phyloP scores from a whole-genome alignment of 441 rosid species.

The Populus tomentosa region DNA sequence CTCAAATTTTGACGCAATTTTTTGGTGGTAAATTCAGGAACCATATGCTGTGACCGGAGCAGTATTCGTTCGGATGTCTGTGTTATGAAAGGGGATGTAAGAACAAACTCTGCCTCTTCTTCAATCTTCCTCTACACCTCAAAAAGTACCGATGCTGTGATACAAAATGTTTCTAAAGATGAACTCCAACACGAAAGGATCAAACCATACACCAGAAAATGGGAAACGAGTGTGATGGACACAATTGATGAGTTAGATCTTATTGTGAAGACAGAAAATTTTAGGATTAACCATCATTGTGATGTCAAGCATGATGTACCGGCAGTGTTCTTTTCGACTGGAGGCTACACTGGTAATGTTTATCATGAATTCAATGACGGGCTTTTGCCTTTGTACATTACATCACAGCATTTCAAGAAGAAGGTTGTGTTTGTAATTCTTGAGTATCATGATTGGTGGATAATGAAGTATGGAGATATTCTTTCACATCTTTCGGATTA shows the following conservation, averaged over 20 bases:
- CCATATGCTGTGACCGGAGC: conserved; percentile 82
- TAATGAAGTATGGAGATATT: conserved; percentile 64
- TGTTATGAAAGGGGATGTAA: conserved; percentile 79
- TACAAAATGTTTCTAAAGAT: conserved; percentile 10
- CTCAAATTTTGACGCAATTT: not conserved
- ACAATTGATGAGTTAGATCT: conserved; percentile 71
- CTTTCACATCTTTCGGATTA: conserved; percentile 60
- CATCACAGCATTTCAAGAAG: conserved; percentile 69
- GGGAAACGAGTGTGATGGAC: conserved; percentile 83
- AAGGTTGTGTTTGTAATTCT: conserved; percentile 81
- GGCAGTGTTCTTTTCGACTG: conserved; percentile 80
- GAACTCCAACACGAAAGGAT: conserved; percentile 52
- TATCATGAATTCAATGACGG: conserved; percentile 97
- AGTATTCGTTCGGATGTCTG: conserved; percentile 68
- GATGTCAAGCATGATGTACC: conserved; percentile 74
- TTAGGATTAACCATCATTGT: conserved; percentile 32
- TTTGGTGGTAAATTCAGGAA: conserved; percentile 41
- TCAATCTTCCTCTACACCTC: conserved; percentile 59
- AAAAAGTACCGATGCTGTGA: conserved; percentile 18
- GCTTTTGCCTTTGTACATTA: conserved; percentile 74
- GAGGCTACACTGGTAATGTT: conserved; percentile 88
- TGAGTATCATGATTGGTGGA: conserved; percentile 94
- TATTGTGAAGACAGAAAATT: conserved; percentile 29
- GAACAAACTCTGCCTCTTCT: conserved; percentile 62
- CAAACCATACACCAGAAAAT: conserved; percentile 88